These are phyloP conservation scores for Capsicum pubescens DNA, from an alignment of 257 asterid genomes.

Conservation along the genomic window DNA sequence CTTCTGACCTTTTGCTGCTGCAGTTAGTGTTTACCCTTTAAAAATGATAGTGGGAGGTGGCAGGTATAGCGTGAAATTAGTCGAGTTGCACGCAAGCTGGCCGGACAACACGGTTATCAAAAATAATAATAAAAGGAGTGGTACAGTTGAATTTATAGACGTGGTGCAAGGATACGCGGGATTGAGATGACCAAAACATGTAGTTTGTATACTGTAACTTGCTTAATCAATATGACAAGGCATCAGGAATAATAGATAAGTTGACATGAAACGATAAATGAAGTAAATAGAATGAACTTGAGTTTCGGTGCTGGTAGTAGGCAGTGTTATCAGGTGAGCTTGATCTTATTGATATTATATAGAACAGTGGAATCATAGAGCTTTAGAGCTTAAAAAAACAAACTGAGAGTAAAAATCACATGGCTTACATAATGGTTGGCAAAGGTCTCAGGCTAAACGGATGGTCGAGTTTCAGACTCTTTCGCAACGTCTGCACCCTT, in stretches of 20 bases:
- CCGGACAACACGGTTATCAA: no score
- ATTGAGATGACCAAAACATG: background rate
- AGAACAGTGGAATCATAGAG: background rate
- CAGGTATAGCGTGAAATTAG: no score
- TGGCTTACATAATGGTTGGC: background rate
- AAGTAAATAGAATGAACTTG: background rate
- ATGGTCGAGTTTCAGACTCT: no score
- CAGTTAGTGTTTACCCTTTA: background rate
- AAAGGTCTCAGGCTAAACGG: background rate
- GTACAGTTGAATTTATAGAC: background rate
- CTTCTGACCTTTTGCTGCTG: background rate
- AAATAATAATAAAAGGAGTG: no score
- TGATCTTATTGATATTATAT: background rate
- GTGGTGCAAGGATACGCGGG: background rate
- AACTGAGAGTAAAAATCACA: background rate
- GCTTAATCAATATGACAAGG: conserved; percentile 3
- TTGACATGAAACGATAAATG: background rate
- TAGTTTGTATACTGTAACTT: background rate
- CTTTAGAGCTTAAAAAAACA: background rate
- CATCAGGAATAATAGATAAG: background rate
- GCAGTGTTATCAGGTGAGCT: background rate
- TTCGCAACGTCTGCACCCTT: background rate
- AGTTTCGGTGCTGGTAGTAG: background rate
- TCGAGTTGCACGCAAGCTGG: no score
- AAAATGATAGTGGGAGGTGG: no score